These are phyloP conservation scores for Symbiodinium pilosum DNA, from an alignment of 73 alveolate species.

Conservation along the genomic window DNA sequence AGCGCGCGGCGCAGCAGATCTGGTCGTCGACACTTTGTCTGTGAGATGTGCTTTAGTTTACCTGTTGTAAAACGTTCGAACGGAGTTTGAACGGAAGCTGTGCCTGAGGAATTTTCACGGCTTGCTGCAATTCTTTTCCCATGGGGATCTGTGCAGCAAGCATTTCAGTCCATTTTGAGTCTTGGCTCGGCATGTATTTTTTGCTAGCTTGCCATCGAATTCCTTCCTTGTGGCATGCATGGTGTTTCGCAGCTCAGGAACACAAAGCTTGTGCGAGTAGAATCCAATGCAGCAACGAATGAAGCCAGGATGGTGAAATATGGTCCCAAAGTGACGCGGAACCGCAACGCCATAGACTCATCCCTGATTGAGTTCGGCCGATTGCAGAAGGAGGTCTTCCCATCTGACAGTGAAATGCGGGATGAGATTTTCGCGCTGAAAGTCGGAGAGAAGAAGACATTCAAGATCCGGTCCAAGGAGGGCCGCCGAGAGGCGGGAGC, in stretches of 20 bases:
- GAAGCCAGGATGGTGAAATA: slow-evolving; percentile 24
- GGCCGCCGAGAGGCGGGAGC: slow-evolving; percentile 23
- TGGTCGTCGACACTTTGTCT: slow-evolving; percentile 8
- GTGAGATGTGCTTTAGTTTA: no score
- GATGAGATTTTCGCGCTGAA: neutral
- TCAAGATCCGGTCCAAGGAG: slow-evolving; percentile 30
- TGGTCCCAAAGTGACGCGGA: slow-evolving; percentile 30
- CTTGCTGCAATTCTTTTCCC: neutral
- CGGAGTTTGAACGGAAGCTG: neutral
- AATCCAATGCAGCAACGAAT: slow-evolving; percentile 14
- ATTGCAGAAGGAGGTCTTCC: slow-evolving; percentile 27
- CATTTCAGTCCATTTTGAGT: neutral
- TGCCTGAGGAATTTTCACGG: slow-evolving; percentile 1
- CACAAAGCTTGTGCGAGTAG: neutral
- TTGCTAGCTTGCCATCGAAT: no score
- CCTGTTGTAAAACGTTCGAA: neutral
- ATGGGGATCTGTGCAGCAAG: slow-evolving; percentile 28
- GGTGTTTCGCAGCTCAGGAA: neutral
- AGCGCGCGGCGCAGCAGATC: slow-evolving; percentile 23
- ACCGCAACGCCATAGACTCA: slow-evolving; percentile 13
- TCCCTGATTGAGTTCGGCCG: slow-evolving; percentile 40
- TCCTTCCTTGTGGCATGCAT: no score
- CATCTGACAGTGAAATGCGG: slow-evolving; percentile 16
- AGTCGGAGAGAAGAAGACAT: slow-evolving; percentile 1
- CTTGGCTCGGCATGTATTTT: neutral